phyloP scores from a whole-genome alignment of 495 filamentous ascomycete species.

The Tuber calosporum region DNA sequence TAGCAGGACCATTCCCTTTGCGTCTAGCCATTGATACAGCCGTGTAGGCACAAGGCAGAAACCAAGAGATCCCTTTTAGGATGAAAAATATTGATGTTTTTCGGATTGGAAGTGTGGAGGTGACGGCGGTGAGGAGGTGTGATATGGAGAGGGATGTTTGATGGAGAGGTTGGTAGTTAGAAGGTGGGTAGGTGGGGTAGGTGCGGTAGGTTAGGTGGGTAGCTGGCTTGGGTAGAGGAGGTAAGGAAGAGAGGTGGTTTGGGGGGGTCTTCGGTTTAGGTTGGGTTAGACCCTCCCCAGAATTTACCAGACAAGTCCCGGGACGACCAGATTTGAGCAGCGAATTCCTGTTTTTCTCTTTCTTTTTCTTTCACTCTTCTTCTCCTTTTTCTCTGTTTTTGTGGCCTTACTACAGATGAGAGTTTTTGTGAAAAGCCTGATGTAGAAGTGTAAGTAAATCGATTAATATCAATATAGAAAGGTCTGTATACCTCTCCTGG shows the following conservation, averaged over 20 bases:
- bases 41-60: not conserved
- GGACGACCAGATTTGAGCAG: not conserved
- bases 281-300: not conserved
- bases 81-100: not conserved
- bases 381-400: not conserved
- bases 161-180: not conserved
- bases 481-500: not conserved
- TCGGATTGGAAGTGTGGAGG: not conserved
- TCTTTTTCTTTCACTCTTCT: not conserved
- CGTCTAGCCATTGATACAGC: not conserved
- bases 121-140: not conserved
- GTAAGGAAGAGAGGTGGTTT: not conserved
- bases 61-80: not conserved
- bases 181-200: not conserved
- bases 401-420: not conserved
- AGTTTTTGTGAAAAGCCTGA: not conserved
- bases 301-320: not conserved
- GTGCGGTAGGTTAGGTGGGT: not conserved
- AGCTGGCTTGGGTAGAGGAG: not conserved
- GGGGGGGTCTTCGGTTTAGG: not conserved
- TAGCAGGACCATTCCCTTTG: not conserved
- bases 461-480: not conserved
- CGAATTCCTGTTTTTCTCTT: not conserved
- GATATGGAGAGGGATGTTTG: not conserved
- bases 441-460: not conserved